phyloP scores from a whole-genome alignment of 768 basidiomycete species.

The Crassisporium funariophilum region DNA sequence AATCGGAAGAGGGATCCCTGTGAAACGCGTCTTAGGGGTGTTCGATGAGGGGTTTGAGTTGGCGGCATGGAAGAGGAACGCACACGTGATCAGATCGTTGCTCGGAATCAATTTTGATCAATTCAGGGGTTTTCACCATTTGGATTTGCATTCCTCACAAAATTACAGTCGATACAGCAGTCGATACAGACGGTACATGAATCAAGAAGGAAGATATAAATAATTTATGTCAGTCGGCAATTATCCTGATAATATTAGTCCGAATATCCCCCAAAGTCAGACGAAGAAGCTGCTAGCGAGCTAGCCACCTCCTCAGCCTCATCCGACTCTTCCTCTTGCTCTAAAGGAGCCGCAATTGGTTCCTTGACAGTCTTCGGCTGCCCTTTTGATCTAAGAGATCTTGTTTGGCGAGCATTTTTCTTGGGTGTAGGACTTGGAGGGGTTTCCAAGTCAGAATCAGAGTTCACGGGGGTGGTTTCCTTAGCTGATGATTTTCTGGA shows the following conservation, averaged over 20 bases:
- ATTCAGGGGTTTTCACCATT: no score
- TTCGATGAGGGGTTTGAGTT: constrained; percentile 61
- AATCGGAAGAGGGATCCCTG: constrained; percentile 89
- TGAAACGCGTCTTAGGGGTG: constrained; percentile 86
- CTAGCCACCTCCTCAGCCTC: constrained; percentile 22
- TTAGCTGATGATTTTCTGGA: constrained; percentile 13
- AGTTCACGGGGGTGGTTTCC: constrained; percentile 7
- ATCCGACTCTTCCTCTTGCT: no score
- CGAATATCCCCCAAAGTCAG: constrained; percentile 28
- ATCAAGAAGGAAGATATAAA: no score
- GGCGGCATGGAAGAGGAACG: constrained; percentile 23
- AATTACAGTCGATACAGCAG: no score
- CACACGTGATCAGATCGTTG: background rate
- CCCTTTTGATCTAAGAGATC: constrained; percentile 5
- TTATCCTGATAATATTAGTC: no score
- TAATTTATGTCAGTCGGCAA: no score
- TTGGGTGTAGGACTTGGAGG: constrained; percentile 17
- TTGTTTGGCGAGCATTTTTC: constrained; percentile 14
- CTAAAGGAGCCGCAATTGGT: no score
- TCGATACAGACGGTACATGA: no score
- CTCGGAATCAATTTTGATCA: no score
- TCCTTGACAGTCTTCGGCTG: background rate
- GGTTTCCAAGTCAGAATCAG: constrained; percentile 19
- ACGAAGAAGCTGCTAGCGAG: constrained; percentile 21
- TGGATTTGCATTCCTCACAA: no score